These are phyloP conservation scores for Mycena galericulata DNA, from an alignment of 768 basidiomycete species.

Conservation along the genomic window DNA sequence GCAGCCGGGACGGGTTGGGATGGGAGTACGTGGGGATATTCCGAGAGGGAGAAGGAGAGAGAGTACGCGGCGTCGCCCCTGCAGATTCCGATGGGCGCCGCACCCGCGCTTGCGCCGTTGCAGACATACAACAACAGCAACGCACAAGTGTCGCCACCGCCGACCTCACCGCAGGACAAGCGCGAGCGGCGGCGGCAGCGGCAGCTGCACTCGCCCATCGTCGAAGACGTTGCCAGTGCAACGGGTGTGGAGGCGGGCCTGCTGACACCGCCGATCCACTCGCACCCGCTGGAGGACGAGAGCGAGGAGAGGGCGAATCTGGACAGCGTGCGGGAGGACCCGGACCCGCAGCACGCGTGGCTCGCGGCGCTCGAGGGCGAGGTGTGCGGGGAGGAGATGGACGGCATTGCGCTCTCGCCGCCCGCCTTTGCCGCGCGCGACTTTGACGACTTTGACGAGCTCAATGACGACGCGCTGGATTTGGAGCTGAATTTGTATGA, in stretches of 20 bases:
- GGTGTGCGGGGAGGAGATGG: slow-evolving; percentile 33
- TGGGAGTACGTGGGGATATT: background rate
- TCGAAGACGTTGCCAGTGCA: background rate
- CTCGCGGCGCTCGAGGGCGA: slow-evolving; percentile 35
- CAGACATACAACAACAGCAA: too few species aligned
- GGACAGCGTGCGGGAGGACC: too few species aligned
- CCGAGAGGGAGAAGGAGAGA: background rate
- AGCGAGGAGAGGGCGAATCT: slow-evolving; percentile 11
- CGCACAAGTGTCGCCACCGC: background rate
- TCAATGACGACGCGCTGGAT: slow-evolving; percentile 21
- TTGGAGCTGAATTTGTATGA: slow-evolving; percentile 15
- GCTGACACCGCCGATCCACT: slow-evolving; percentile 30
- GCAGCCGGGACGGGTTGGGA: slow-evolving; percentile 6
- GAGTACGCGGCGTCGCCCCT: background rate
- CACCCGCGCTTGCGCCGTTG: too few species aligned
- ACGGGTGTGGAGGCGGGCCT: background rate
- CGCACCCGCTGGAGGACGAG: slow-evolving; percentile 34
- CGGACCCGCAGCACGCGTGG: slow-evolving; percentile 20
- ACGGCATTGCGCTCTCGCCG: slow-evolving; percentile 29
- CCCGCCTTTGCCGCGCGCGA: slow-evolving; percentile 27
- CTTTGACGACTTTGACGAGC: slow-evolving; percentile 16
- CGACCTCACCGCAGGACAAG: slow-evolving; percentile 10
- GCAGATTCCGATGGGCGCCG: too few species aligned
- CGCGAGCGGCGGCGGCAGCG: slow-evolving; percentile 26
- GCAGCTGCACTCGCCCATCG: slow-evolving; percentile 23